Conservation (phyloP, 306 rosid species). For the Ochetophila trinervis region DNA sequence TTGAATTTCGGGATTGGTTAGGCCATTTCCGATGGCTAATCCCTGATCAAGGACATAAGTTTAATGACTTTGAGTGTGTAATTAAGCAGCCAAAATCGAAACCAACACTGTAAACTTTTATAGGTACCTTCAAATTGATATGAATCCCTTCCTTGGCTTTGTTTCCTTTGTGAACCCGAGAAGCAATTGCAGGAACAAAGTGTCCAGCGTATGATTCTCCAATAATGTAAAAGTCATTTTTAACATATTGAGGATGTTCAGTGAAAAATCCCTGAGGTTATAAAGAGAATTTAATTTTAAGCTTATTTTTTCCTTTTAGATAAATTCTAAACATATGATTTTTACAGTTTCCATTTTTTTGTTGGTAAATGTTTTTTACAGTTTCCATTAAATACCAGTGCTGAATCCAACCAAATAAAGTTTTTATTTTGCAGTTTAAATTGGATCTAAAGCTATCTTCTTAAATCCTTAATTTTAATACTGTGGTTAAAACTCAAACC, state of each 20-base stretch:
- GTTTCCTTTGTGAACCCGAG: slow-evolving; percentile 82
- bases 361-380: no score
- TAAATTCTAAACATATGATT: no score
- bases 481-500: slow-evolving; percentile 37
- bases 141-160: slow-evolving; percentile 70
- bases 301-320: neutral
- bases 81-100: slow-evolving; percentile 12
- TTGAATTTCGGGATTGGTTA: slow-evolving; percentile 82
- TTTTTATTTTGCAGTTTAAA: neutral
- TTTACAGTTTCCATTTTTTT: no score
- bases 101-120: neutral
- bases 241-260: slow-evolving; percentile 56
- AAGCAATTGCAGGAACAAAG: slow-evolving; percentile 87
- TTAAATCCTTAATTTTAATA: neutral
- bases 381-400: no score
- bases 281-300: neutral
- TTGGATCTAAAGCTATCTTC: no score
- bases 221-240: slow-evolving; percentile 80
- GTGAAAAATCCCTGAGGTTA: slow-evolving; percentile 69
- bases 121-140: slow-evolving; percentile 66
- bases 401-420: neutral
- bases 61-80: neutral
- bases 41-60: slow-evolving; percentile 52
- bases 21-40: slow-evolving; percentile 85
- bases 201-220: slow-evolving; percentile 98